Percentiles rank a stretch among this genome's conserved stretches.
phyloP scores from a whole-genome alignment of 768 basidiomycete genomes.

The Austroboletus eburneus region DNA sequence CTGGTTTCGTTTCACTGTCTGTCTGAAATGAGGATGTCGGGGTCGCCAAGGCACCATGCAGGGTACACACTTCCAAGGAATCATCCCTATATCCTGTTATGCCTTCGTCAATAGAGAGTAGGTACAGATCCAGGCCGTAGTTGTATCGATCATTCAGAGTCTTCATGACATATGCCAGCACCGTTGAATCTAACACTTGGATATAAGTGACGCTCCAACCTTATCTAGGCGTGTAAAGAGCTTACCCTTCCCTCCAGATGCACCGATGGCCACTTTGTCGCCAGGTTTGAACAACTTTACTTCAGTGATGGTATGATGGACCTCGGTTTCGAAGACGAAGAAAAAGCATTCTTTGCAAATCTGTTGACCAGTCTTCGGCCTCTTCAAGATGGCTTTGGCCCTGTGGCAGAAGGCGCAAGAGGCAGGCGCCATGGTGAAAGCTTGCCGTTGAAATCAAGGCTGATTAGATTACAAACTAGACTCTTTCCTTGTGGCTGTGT shows the following conservation, averaged over 20 bases:
- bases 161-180: slow-evolving; percentile 96
- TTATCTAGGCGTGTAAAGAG: background rate
- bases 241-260: slow-evolving; percentile 94
- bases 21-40: slow-evolving; percentile 1
- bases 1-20: slow-evolving; percentile 98
- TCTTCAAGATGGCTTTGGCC: slow-evolving; percentile 80
- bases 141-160: slow-evolving; percentile 89
- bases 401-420: slow-evolving; percentile 73
- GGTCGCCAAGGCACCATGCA: background rate
- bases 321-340: slow-evolving; percentile 95
- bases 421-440: slow-evolving; percentile 65
- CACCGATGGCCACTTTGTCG: slow-evolving; percentile 94
- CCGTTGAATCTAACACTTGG: slow-evolving; percentile 77
- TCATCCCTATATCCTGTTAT: slow-evolving; percentile 98
- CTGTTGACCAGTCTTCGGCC: slow-evolving; percentile 96
- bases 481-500: too few species aligned
- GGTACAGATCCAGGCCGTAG: slow-evolving; percentile 86
- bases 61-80: slow-evolving; percentile 72
- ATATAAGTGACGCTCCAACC: background rate
- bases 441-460: too few species aligned
- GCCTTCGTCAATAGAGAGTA: slow-evolving; percentile 97
- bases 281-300: slow-evolving; percentile 81
- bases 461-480: too few species aligned
- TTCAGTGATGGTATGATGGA: slow-evolving; percentile 91
- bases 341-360: slow-evolving; percentile 97